These are phyloP conservation scores for Salix exigua DNA, from an alignment of 345 rosid genomes.

Conservation along the genomic window DNA sequence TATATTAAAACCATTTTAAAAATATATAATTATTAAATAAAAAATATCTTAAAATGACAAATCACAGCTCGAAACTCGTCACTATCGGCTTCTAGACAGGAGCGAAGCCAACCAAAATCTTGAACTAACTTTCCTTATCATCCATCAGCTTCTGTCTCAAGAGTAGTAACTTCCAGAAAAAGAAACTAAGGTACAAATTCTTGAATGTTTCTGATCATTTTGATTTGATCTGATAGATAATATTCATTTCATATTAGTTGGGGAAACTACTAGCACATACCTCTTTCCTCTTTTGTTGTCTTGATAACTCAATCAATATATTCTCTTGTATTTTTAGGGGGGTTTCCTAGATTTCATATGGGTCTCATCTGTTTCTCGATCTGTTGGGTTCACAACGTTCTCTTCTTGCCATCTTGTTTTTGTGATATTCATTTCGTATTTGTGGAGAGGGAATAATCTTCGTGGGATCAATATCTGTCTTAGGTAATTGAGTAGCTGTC, in stretches of 20 bases:
- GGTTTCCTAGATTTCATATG: neutral
- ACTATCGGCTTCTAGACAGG: neutral
- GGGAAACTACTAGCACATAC: neutral
- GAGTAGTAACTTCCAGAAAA: neutral
- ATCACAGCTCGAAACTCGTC: neutral
- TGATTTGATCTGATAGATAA: no score
- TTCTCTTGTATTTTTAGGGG: neutral
- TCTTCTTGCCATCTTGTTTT: neutral
- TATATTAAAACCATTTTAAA: no score
- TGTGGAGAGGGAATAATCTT: neutral
- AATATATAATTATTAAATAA: no score
- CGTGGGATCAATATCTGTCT: neutral
- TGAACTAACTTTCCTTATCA: neutral
- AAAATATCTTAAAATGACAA: no score
- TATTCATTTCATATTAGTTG: no score
- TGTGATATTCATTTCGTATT: neutral
- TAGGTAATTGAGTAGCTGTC: conserved; percentile 6
- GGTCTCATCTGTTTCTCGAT: neutral
- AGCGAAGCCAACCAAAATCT: neutral
- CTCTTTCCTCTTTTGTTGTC: neutral
- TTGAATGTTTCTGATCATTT: neutral
- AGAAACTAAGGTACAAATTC: neutral
- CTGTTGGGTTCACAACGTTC: neutral
- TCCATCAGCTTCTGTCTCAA: neutral
- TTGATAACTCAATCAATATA: neutral